A percentile compares a stretch with the other conserved stretches of the same genome.
Conservation (phyloP, 257 asterid species). For the Gentiana dahurica region DNA sequence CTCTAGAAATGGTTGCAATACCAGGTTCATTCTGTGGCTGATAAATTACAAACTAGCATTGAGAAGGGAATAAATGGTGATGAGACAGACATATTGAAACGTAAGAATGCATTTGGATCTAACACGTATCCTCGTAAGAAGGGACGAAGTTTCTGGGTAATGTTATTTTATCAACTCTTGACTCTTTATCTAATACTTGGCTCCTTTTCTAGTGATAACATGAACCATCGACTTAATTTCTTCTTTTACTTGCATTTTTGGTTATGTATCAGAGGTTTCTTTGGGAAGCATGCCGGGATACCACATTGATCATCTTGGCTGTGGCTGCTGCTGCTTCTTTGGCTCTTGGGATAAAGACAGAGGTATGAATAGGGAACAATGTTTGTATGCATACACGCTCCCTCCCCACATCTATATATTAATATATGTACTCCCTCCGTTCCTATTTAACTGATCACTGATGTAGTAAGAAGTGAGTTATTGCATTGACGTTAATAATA, state of each 20-base stretch:
- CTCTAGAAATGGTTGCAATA: not conserved
- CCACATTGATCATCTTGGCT: constrained; percentile 84
- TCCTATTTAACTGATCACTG: no score
- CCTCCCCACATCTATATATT: no score
- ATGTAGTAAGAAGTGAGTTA: no score
- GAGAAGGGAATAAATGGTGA: constrained; percentile 75
- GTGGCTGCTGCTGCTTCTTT: constrained; percentile 98
- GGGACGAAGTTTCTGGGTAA: constrained; percentile 84
- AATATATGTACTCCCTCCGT: no score
- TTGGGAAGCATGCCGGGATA: constrained; percentile 93
- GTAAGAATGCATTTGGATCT: constrained; percentile 77
- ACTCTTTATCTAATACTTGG: not conserved
- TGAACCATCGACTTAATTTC: constrained; percentile 1
- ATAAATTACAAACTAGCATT: constrained; percentile 43
- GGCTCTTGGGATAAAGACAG: constrained; percentile 85
- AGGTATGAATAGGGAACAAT: constrained; percentile 33
- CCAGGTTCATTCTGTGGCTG: constrained; percentile 63
- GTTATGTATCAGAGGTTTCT: constrained; percentile 45
- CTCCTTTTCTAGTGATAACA: not conserved
- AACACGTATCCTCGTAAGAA: constrained; percentile 94
- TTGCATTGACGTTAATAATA: no score
- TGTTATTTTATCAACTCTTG: constrained; percentile 8
- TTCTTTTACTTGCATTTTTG: constrained; percentile 7
- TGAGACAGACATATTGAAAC: constrained; percentile 43
- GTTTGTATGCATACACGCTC: no score